phyloP scores from a whole-genome alignment of 2,329 filamentous ascomycete genomes.

The Aureobasidium uvarum region DNA sequence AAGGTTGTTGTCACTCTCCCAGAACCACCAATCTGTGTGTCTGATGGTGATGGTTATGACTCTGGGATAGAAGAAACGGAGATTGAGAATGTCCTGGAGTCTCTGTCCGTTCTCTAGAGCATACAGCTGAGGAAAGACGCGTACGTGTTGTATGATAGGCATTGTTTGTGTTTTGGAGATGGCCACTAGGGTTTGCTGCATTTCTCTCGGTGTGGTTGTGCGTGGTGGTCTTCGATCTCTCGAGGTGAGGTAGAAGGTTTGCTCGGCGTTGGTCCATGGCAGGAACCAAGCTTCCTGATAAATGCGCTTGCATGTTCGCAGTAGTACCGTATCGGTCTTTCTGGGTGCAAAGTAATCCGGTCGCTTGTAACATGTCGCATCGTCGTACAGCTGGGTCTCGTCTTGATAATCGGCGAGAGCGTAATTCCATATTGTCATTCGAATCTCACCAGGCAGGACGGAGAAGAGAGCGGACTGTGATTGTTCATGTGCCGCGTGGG shows the following conservation, averaged over 20 bases:
- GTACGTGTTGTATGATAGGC: slow-evolving; percentile 21
- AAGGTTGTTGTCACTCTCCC: slow-evolving; percentile 37
- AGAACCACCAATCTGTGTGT: slow-evolving; percentile 41
- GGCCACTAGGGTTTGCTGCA: slow-evolving; percentile 14
- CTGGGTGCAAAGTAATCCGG: slow-evolving; percentile 36
- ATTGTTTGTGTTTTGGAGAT: slow-evolving; percentile 7
- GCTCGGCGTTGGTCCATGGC: slow-evolving; percentile 21
- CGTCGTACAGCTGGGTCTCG: slow-evolving; percentile 32
- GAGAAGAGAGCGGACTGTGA: slow-evolving; percentile 7
- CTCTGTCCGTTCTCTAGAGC: slow-evolving; percentile 11
- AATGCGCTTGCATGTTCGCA: slow-evolving; percentile 40
- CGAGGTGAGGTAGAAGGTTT: slow-evolving; percentile 24
- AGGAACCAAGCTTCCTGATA: slow-evolving; percentile 38
- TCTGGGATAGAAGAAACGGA: slow-evolving; percentile 31
- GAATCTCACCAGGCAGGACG: slow-evolving; percentile 33
- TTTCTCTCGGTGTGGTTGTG: slow-evolving; percentile 1
- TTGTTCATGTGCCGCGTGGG: slow-evolving; percentile 4
- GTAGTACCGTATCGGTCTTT: slow-evolving; percentile 32
- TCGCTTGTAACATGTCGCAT: slow-evolving; percentile 37
- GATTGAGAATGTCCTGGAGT: slow-evolving; percentile 28
- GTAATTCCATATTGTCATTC: slow-evolving; percentile 40
- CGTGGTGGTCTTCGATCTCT: slow-evolving; percentile 19
- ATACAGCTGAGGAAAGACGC: slow-evolving; percentile 27
- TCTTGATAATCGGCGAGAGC: slow-evolving; percentile 37
- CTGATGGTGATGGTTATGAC: slow-evolving; percentile 39